Base-by-base conservation (phyloP, 1,284 basidiomycete genomes). In the Thecaphora thlaspeos region DNA sequence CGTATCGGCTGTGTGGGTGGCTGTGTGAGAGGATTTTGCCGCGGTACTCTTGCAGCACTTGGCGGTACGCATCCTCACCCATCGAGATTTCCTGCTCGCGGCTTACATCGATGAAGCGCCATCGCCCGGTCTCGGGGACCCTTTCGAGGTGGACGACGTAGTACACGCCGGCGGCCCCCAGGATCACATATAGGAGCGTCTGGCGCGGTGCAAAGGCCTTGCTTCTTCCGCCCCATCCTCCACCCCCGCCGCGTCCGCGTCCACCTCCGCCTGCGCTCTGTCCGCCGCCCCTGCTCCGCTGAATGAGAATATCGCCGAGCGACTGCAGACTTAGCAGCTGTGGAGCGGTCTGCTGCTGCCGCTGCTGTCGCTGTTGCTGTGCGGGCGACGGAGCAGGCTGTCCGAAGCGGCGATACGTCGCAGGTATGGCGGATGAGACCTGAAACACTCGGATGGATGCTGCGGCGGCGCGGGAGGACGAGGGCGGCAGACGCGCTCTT, bases 21-120 rank as follows among this genome's bases (percentile, higher is more conserved):
- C 84, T 80, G 0, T 83, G 78, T 0, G 91, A 87, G 0, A 96
- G 82, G 15, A 89, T 83, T 36, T 80, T 80, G 22, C 81, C 79
- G 19, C 80, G 75, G 61, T 86, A 87, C 68, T 90, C 81, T 4
- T 80, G 49, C 4, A 86, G 73, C 1, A 86, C 80, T 57, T 86
- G 74, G 11, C 81, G 55, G 68, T 85, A 84, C 1, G 83, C 79
- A 26, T 83, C 54, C 46, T 84, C 77, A 9, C 81, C 85, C 59
- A 75, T 60, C 43, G 61, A 23, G 17, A 51, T 50, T 58, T 78
- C 76, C 24, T 74, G 63, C 11, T 43, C 44, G 11, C 63, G 26
- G 24, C 52, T 52, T 11, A 76, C 70, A 37, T 77, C 71, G 44
- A 73, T 73, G 41, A 77, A 78, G 4, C 76, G 54, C 68, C 64